Base-by-base conservation (phyloP, 2,329 filamentous ascomycete genomes). In the Claviceps lovelessii region DNA sequence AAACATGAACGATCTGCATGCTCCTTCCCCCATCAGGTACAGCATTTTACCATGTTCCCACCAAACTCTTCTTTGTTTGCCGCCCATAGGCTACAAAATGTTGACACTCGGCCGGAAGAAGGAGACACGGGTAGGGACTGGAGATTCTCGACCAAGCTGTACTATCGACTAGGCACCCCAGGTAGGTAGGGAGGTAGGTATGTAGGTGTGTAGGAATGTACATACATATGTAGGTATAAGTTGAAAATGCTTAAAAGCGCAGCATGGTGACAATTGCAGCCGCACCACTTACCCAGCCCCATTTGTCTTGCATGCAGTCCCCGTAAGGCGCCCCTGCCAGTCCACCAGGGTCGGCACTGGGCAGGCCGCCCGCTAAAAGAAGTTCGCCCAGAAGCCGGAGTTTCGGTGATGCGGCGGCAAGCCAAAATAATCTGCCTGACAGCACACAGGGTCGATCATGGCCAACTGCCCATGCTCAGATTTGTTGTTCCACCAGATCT, bases 401-500 rank as follows among this genome's bases (percentile, higher is more conserved):
- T 39, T 28, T 50, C 19, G 39, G 19, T 50, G 35, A 28, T 50
- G 19, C 13, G n/a, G 19, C 13, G n/a, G 49, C n/a, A 41, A 41
- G 49, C 35, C 49, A 41, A 41, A 50, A 39, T 23, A 23, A 33
- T 15, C 35, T 28, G 31, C n/a, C n/a, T 28, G n/a, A 39, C 42
- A 52, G 50, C 39, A 41, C 17, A 31, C 28, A 23, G 35, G 23
- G 17, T 33, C 23, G 37, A 35, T 47, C 29, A 31, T 11, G 19
- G 17, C 29, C 41, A 33, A 23, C 37, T 23, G 39, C 45, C 17
- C 50, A 45, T n/a, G 41, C 13, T 17, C 6, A 49, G 41, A 23
- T 37, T 33, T 29, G 49, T 13, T 45, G 55, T 56, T 54, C 45
- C 55, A 56, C 55, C 49, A 56, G 52, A 54, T 54, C 52, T 56